Base-by-base conservation (phyloP, 176 grass and related monocot genomes). In the Calamus simplicifolius region DNA sequence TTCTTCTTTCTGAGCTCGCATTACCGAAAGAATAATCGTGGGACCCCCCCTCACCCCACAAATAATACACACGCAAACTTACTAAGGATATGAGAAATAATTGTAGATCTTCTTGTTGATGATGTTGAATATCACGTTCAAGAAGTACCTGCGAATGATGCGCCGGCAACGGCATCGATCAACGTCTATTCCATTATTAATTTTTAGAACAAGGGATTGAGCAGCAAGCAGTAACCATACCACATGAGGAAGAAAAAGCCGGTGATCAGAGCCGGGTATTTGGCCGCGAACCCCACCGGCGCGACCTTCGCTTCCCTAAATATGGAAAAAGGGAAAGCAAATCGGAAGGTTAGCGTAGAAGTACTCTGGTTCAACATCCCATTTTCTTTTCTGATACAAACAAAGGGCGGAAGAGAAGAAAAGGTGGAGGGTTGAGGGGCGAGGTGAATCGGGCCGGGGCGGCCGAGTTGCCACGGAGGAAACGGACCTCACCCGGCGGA, bases 81-180 rank as follows among this genome's bases (percentile, higher is more conserved):
- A 98, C 93, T 98, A 98, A 68, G 93, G 87, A 29, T 98, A 98
- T 0, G 93, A 87, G 73, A 98, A 98, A 69, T 98, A 98, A 64
- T 98, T 98, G 79, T 98, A 98, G 59, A 98, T 98, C 73, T 89
- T 98, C 75, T 98, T 98, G 78, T 98, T 98, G 59, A 98, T 71
- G 79, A 98, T 98, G 93, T 98, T 98, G 66, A 98, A 98, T 57
- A 98, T 89, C 14, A 98, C 93, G 55, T 98, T 98, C 64, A 98
- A 68, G 81, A 98, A 98, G 66, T 98, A 98, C 93, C 93, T 98
- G 78, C 61, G 68, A n/a, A n/a, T n/a, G n/a, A 35, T 19, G 27
- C 13, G 15, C 15, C 13, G 6, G 0, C 56, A 79, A 5, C 68
- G 51, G 19, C 18, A 51, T 35, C n/a, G n/a, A n/a, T n/a, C 31